Evolutionary conservation across 257 asterid genomes (phyloP).

Genomic region (Plantago major): DNA sequence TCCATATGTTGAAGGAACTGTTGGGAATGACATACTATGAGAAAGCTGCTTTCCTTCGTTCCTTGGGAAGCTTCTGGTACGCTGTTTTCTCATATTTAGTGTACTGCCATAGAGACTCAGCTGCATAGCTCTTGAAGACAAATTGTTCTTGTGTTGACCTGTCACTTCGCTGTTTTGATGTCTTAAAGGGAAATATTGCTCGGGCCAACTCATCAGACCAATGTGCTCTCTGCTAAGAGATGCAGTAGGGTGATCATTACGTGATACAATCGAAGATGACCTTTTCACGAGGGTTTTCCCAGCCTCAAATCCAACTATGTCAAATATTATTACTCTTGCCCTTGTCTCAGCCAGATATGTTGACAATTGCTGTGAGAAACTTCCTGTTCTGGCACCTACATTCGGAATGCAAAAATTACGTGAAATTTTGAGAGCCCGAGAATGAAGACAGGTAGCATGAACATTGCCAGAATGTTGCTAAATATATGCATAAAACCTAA

Average conservation of each 20-base stretch:
- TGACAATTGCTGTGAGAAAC: conserved; percentile 48
- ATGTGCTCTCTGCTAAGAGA: conserved; percentile 40
- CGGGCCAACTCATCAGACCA: conserved; percentile 84
- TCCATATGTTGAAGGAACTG: conserved; percentile 31
- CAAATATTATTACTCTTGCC: conserved; percentile 62
- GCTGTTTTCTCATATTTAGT: conserved; percentile 42
- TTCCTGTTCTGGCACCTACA: conserved; percentile 44
- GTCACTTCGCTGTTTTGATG: conserved; percentile 28
- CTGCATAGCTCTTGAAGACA: conserved; percentile 78
- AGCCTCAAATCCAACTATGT: conserved; percentile 56
- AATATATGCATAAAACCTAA: too few species aligned
- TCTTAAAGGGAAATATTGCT: conserved; percentile 29
- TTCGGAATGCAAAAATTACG: conserved; percentile 2
- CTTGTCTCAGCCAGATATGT: conserved; percentile 68
- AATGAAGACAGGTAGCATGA: neutral
- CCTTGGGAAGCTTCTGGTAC: conserved; percentile 28
- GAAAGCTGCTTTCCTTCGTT: conserved; percentile 29
- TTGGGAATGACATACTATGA: conserved; percentile 64
- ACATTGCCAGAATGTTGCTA: too few species aligned
- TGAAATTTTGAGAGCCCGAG: neutral
- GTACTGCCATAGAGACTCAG: conserved; percentile 73
- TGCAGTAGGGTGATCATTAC: conserved; percentile 48
- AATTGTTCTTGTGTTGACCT: conserved; percentile 35
- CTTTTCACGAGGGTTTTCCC: conserved; percentile 42
- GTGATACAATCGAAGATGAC: conserved; percentile 47